Base-by-base conservation (phyloP, 768 basidiomycete species). In the Lactarius akahatsu region DNA sequence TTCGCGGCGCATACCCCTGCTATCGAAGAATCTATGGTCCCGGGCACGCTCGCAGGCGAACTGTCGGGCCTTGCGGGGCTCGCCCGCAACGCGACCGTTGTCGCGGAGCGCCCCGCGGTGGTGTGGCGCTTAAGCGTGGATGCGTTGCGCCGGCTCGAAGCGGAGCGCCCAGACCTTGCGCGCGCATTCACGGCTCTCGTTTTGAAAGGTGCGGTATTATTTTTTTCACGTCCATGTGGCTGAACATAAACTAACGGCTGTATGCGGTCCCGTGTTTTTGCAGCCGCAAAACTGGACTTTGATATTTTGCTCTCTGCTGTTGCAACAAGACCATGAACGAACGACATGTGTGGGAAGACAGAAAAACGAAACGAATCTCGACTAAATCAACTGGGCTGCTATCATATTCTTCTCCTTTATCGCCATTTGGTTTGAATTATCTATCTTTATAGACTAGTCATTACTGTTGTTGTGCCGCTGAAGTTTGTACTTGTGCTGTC, bases 31-130 rank as follows among this genome's bases (percentile, higher is more conserved):
- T 92, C 90, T 2, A 96, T 96, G 94, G 92, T 96, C 0, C 86
- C 93, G 4, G 96, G 95, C 2, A 94, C 94, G 0, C 78, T 98
- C 2, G 93, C 96, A 11, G 96, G 96, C 0, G 96, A 98, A 76
- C 76, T 99, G 61, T 89, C 92, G 0, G 91, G 90, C 43, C 78
- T 99, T 15, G 88, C 94, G 10, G 86, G 86, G 26, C 80, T 89
- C 23, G 82, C 86, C 20, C 82, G 96, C 57, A 98, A 97, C 73
- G 90, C 95, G 30, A 92, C 89, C 4, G 92, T 92, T 41, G 79
- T 88, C 0, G 92, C 90, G 3, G 96, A 98, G 76, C 81, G 86
- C 5, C 82, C 86, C 9, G 88, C 86, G 8, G 84, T 89, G 16
- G 70, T 98, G 59, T 99, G 96, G 96, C 89, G 83, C 76, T 77